These are phyloP conservation scores for Alternaria panax DNA, from an alignment of 2,329 filamentous ascomycete species.

Conservation along the genomic window DNA sequence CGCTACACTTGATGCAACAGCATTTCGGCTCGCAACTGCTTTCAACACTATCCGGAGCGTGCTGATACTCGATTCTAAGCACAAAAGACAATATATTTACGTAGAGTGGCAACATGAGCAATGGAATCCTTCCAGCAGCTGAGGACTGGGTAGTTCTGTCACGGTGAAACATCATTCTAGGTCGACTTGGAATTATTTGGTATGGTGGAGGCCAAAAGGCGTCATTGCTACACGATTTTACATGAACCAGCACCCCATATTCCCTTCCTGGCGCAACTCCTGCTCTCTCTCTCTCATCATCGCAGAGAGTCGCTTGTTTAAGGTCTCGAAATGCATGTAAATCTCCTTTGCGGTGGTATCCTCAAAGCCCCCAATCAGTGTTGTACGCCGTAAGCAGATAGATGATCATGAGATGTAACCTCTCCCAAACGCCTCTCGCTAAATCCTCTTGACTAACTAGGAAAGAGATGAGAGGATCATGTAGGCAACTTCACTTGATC, in stretches of 20 bases:
- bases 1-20: no score
- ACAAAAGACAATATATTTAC: no score
- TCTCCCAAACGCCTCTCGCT: constrained; percentile 29
- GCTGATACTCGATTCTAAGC: no score
- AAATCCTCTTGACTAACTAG: constrained; percentile 25
- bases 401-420: constrained; percentile 18
- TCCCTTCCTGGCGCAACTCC: background rate
- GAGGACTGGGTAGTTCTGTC: background rate
- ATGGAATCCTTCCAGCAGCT: background rate
- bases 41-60: no score
- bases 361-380: constrained; percentile 13
- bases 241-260: background rate
- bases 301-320: background rate
- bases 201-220: background rate
- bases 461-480: constrained; percentile 10
- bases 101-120: no score
- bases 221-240: constrained; percentile 2
- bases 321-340: constrained; percentile 8
- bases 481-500: constrained; percentile 13
- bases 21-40: background rate
- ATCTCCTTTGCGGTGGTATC: constrained; percentile 28
- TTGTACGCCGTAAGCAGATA: constrained; percentile 22
- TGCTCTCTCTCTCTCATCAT: background rate
- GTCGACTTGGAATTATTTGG: background rate
- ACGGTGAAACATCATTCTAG: background rate